Evolutionary conservation across 805 yeast genomes (phyloP), one percentile per base, ranked within the genome.

Genomic region (Starmerella floris): DNA sequence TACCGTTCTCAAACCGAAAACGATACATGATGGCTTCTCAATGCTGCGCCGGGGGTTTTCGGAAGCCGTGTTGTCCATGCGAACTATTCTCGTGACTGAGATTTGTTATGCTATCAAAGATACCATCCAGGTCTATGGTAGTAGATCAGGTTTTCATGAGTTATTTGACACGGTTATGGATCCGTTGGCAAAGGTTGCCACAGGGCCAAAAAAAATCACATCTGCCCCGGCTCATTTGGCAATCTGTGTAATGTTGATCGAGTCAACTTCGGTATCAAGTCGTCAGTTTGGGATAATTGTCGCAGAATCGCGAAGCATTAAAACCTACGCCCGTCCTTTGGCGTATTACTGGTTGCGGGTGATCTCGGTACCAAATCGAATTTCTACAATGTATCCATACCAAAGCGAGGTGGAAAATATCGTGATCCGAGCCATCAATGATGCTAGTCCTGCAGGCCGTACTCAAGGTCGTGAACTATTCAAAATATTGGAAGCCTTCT

Each of bases 31-130:
- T 9, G 61, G 71, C 23, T 56, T 70, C 15, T 64, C 66, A 25
- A 52, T 57, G 1, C 55, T 80, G 33, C 58, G 68, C 2, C 85
- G 77, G 16, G 77, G 79, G 10, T 69, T 87, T 3, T 61, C 69
- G 40, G 83, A 82, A 51, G 74, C 83, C 0, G 67, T 76, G 1
- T 53, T 68, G 6, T 85, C 97, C 0, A 64, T 91, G 43, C 67
- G 98, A 55, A 91, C 98, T 0, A 81, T 95, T 0, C 65, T 91
- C 19, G 76, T 87, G 1, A 63, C 74, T 2, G 73, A 81, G 54
- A 83, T 85, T 0, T 81, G 93, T 55, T 83, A 78, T 44, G 58
- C 85, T 19, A 66, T 83, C 10, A 83, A 81, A 55, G 97, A 87
- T 48, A 43, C 56, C 6, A 58, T 56, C 2, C 53, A 56, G 23